Evolutionary conservation across 371 early-diverging fungal genomes (phyloP), one percentile per base, ranked within the genome.

Genomic region (Funneliformis caledonium): DNA sequence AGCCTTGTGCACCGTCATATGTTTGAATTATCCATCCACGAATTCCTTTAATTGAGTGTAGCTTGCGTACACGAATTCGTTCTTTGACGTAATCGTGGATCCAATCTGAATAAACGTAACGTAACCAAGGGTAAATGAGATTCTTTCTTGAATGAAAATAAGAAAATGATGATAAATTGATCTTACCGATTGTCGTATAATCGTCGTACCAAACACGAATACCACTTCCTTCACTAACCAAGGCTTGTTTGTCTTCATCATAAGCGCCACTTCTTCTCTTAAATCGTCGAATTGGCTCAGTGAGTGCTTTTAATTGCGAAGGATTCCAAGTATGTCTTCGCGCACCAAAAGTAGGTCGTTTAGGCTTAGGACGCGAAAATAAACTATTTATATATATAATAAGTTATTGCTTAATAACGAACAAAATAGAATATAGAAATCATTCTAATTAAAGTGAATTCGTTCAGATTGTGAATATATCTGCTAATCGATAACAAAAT

Each of bases 31-130:
- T 70, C 76, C 87, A 85, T 0, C 94, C 94, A 26, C 88, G 83
- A 7, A 90, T 62, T 5, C 93, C 92, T 9, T 87, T 86, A 19
- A 83, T 80, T 5, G 88, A 87, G 42, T 91, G 86, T 31, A 98
- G 78, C 59, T 86, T 88, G 19, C 95, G 86, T 45, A 93, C 84
- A 33, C 98, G 85, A 3, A 93, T 89, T n/a, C 94, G 90, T 84
- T 98, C 98, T 82, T 96, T 94, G 68, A 95, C 91, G 76, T 91
- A 89, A 82, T 97, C 98, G 80, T 97, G 96, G 65, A 96, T 94
- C 96, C 96, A 97, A 85, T 98, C 96, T 88, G 88, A 87, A 43
- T 14, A 56, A 70, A 10, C 4, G 9, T 45, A 4, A 43, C 48
- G 11, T 22, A 31, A 37, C 11, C 45, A 80, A 14, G 65, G 19